These are phyloP conservation scores for Centrapalus pauciflorus DNA, from an alignment of 129 eudicot species.

Conservation along the genomic window DNA sequence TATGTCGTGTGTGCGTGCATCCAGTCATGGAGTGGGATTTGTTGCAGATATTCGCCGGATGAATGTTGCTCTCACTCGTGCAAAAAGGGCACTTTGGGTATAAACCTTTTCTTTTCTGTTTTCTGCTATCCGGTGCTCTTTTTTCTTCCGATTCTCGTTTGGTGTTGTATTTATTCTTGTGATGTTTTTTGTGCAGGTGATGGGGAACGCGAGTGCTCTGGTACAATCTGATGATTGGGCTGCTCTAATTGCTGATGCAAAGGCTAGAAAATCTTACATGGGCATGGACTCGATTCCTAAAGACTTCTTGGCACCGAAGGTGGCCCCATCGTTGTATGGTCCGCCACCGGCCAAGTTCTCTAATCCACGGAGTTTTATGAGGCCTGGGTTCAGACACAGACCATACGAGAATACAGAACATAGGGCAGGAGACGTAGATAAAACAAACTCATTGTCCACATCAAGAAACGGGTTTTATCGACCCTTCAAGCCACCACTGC, in stretches of 20 bases:
- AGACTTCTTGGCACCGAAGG: conserved; percentile 55
- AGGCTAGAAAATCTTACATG: conserved; percentile 67
- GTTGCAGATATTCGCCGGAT: conserved; percentile 96
- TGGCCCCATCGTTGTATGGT: conserved; percentile 25
- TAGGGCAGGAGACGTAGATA: conserved; percentile 64
- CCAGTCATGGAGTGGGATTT: conserved; percentile 88
- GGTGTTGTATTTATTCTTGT: not conserved
- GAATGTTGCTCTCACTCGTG: conserved; percentile 98
- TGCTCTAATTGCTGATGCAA: conserved; percentile 82
- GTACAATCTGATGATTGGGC: conserved; percentile 92
- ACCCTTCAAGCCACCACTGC: conserved; percentile 34
- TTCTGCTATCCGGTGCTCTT: not conserved
- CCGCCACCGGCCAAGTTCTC: conserved; percentile 41
- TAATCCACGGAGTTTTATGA: conserved; percentile 40
- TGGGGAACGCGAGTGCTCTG: conserved; percentile 93
- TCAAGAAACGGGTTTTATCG: conserved; percentile 52
- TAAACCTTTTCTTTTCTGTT: not conserved
- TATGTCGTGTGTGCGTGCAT: conserved; percentile 98
- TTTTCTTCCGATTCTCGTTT: not conserved
- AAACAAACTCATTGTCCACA: conserved; percentile 25
- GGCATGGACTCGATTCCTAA: conserved; percentile 91
- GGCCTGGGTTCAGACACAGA: conserved; percentile 54
- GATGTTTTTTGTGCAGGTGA: conserved; percentile 46
- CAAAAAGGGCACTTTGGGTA: conserved; percentile 91
- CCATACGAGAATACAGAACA: conserved; percentile 53